Conservation (phyloP, 352 stramenopile species). For the Pythium chondricola region DNA sequence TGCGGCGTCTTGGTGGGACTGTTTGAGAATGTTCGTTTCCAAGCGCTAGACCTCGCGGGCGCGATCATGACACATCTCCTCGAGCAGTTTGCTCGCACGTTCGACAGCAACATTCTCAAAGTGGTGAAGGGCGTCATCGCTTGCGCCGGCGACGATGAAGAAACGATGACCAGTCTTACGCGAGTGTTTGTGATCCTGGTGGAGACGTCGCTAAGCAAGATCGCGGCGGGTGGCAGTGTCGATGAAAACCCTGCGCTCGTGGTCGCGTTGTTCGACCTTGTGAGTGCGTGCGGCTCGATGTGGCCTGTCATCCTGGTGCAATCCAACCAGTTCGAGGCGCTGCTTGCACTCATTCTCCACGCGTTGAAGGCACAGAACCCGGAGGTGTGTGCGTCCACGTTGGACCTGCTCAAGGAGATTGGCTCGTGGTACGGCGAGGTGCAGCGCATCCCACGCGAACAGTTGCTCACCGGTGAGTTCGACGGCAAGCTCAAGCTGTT, state of each 20-base stretch:
- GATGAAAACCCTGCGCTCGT: constrained; percentile 50
- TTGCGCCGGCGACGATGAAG: constrained; percentile 54
- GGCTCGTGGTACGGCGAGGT: constrained; percentile 69
- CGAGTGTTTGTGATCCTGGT: constrained; percentile 58
- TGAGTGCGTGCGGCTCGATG: constrained; percentile 43
- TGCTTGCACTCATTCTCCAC: constrained; percentile 54
- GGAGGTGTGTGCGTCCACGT: constrained; percentile 44
- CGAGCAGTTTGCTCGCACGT: constrained; percentile 52
- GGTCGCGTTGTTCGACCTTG: constrained; percentile 49
- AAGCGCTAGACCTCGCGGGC: constrained; percentile 53
- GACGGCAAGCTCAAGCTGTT: constrained; percentile 51
- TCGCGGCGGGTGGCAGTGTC: constrained; percentile 35
- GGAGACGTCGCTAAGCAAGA: constrained; percentile 49
- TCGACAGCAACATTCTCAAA: constrained; percentile 49
- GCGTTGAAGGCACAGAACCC: constrained; percentile 60
- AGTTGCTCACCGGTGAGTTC: constrained; percentile 41
- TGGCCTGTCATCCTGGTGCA: constrained; percentile 58
- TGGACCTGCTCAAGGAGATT: constrained; percentile 61
- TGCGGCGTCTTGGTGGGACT: constrained; percentile 49
- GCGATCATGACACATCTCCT: constrained; percentile 58
- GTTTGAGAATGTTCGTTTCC: constrained; percentile 52
- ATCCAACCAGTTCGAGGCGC: constrained; percentile 57
- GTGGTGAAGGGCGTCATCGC: constrained; percentile 69
- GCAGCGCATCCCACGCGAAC: constrained; percentile 40
- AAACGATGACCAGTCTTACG: constrained; percentile 48